Conservation (phyloP, 345 rosid species). For the Carallia brachiata region DNA sequence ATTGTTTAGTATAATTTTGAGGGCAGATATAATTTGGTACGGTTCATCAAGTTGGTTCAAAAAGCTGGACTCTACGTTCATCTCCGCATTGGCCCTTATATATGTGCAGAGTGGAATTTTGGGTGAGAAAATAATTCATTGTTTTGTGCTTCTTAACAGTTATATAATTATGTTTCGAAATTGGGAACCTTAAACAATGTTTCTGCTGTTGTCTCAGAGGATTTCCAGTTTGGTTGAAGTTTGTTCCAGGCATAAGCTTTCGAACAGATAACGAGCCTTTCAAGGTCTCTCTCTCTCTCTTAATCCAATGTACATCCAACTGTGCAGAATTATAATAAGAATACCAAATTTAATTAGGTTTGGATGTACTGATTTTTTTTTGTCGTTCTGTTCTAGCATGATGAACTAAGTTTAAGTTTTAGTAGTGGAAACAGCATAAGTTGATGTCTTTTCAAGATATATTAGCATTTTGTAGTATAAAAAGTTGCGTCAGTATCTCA, state of each 20-base stretch:
- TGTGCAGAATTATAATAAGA: neutral
- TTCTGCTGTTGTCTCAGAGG: conserved; percentile 10
- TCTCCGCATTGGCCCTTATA: conserved; percentile 31
- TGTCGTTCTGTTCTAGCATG: too few species aligned
- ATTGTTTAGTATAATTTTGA: conserved; percentile 29
- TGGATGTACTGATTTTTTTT: too few species aligned
- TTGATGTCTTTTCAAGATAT: neutral
- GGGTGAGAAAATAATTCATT: conserved; percentile 15
- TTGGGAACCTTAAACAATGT: neutral
- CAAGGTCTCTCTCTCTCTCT: conserved; percentile 20
- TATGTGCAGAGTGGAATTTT: conserved; percentile 31
- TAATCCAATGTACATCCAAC: neutral
- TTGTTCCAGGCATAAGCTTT: conserved; percentile 29
- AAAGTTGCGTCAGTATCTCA: neutral
- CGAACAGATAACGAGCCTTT: conserved; percentile 31
- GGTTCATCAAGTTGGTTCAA: conserved; percentile 24
- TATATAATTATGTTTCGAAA: neutral
- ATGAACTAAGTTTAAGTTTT: too few species aligned
- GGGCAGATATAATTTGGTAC: conserved; percentile 26
- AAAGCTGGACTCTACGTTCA: conserved; percentile 24
- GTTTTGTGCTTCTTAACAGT: neutral
- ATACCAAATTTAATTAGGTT: neutral
- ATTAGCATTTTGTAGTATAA: neutral
- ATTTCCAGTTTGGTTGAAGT: conserved; percentile 36
- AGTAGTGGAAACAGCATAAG: too few species aligned